Conservation (phyloP, 768 basidiomycete species). For the Lactifluus piperatus region DNA sequence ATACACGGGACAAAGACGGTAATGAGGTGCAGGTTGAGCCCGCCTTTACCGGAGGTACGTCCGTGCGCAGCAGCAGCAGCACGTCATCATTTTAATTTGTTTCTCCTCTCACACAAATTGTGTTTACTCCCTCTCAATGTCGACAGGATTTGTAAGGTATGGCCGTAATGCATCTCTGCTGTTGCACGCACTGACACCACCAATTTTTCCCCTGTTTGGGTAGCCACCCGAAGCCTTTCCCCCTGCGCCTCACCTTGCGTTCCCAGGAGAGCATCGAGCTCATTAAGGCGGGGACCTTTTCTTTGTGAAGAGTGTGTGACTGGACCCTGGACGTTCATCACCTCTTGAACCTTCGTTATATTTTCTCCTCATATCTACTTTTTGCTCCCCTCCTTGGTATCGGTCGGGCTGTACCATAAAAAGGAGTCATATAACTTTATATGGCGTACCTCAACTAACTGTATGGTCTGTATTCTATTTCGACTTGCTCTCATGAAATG, state of each 20-base stretch:
- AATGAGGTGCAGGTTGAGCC: slow-evolving; percentile 10
- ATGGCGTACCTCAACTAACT: not conserved
- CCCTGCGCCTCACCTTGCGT: slow-evolving; percentile 10
- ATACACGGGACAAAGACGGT: slow-evolving; percentile 13
- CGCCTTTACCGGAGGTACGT: slow-evolving; percentile 18
- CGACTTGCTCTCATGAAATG: not conserved
- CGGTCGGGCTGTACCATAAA: not conserved
- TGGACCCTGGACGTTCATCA: no score
- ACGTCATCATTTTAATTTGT: not conserved
- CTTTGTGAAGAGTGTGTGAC: not conserved
- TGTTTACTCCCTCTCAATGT: no score
- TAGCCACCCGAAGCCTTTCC: slow-evolving; percentile 18
- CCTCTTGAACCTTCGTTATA: not conserved
- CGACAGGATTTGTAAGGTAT: slow-evolving; percentile 15
- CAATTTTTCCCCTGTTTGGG: not conserved
- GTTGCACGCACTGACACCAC: not conserved
- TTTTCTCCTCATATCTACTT: not conserved
- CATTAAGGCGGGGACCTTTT: slow-evolving; percentile 9
- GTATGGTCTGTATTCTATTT: not conserved
- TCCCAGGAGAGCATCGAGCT: slow-evolving; percentile 11
- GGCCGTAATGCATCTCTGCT: not conserved
- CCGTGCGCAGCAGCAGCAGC: not conserved
- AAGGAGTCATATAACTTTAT: not conserved
- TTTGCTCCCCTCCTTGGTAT: not conserved
- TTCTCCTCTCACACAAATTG: no score